Evolutionary conservation across 495 filamentous ascomycete genomes (phyloP), one percentile per base, ranked within the genome.

Genomic region (Achaetomiella virescens): DNA sequence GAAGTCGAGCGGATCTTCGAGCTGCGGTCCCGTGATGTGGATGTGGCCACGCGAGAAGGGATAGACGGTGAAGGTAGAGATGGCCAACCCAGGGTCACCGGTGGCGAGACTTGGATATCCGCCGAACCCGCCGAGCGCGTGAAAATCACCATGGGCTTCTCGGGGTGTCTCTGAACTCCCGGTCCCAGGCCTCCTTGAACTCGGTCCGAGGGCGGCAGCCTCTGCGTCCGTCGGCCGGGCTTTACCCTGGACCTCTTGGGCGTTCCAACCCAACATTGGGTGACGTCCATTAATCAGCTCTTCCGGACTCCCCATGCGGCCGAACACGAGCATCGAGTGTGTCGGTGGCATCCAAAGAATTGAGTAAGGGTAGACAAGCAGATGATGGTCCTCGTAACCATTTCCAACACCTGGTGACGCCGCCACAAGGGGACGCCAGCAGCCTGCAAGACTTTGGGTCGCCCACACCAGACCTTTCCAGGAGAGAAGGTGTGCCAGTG

Each of bases 401-500:
- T 67, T 41, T 5, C 79, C 79, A 6, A 82, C 79, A 11, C 77
- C 78, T 0, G 78, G 75, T 1, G 78, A 61, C 40, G 74, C 60
- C 7, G 68, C 65, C 5, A 73, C 59, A 1, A 72, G 21, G 7
- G 61, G 54, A 73, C 57, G 17, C 65, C 63, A 8, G 70, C 71
- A 35, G 56, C 52, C 35, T 69, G 31, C 10, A 78, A 66, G n/a
- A 74, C 41, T 1, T 67, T 58, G 3, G 63, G 15, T 55, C 55
- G 20, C 84, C 84, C 43, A 87, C 65, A 11, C 85, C 84, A 0
- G 85, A 88, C 0, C 83, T 73, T 60, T 87, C 83, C 10, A 87
- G 71, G 2, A 87, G 64, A 1, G 70, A 63, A 6, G 85, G 81
- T 0, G 84, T 77, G 14, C 77, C 74, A 18, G 78, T 10, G 78